These are phyloP conservation scores for Myrica gale DNA, from an alignment of 306 rosid species.

Conservation along the genomic window DNA sequence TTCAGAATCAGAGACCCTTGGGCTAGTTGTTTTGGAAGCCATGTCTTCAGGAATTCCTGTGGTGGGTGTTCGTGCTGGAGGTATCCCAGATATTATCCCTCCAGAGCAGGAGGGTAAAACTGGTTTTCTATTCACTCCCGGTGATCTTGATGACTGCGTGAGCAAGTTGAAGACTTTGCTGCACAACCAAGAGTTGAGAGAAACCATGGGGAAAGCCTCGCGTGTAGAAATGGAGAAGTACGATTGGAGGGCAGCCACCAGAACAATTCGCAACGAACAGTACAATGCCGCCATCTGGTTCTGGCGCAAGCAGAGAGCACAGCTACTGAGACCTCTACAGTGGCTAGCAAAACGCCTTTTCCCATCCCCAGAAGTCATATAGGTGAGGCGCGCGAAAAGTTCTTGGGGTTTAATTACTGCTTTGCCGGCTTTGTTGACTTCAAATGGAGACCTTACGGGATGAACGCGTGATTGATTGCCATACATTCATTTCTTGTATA, in stretches of 20 bases:
- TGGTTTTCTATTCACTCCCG: conserved; percentile 65
- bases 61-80: conserved; percentile 92
- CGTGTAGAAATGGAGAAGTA: conserved; percentile 87
- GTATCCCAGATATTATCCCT: conserved; percentile 90
- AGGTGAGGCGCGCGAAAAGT: conserved; percentile 37
- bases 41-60: conserved; percentile 98
- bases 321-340: conserved; percentile 64
- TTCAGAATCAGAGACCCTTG: conserved; percentile 95
- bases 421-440: conserved; percentile 37
- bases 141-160: conserved; percentile 80
- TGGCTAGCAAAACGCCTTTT: conserved; percentile 70
- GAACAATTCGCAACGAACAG: conserved; percentile 71
- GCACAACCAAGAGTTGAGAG: conserved; percentile 60
- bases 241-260: conserved; percentile 93
- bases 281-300: conserved; percentile 96
- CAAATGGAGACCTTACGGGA: conserved; percentile 33
- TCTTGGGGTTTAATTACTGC: conserved; percentile 22
- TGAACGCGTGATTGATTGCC: conserved; percentile 33
- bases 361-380: conserved; percentile 56
- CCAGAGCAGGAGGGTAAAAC: conserved; percentile 81
- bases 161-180: conserved; percentile 71
- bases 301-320: conserved; percentile 89
- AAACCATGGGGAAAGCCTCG: conserved; percentile 73
- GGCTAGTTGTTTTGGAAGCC: conserved; percentile 92
- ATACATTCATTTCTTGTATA: conserved; percentile 47